A percentile compares a stretch with the other conserved stretches of the same genome.
phyloP scores from a whole-genome alignment of 768 basidiomycete genomes.

The Agaricus sinodeliciosus region DNA sequence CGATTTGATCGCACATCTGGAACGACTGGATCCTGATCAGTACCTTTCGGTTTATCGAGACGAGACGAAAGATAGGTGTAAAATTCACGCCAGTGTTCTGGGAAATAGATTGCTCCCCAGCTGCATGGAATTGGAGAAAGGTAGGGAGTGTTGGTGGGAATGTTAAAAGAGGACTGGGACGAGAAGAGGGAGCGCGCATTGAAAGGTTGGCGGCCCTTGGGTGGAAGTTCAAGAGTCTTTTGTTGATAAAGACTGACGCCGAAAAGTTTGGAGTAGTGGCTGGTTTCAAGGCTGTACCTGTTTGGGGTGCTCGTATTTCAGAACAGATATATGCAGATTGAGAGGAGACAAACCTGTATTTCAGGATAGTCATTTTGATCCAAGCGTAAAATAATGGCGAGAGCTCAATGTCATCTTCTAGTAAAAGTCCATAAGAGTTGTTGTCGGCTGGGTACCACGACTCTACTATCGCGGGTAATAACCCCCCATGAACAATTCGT shows the following conservation, averaged over 20 bases:
- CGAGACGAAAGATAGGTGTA: slow-evolving; percentile 70
- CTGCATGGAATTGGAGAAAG: slow-evolving; percentile 85
- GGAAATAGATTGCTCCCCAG: slow-evolving; percentile 91
- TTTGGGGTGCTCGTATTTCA: background rate
- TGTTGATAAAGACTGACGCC: slow-evolving; percentile 87
- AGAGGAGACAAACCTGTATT: slow-evolving; percentile 50
- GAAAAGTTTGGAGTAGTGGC: slow-evolving; percentile 46
- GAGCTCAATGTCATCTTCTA: slow-evolving; percentile 85
- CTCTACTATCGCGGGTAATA: slow-evolving; percentile 80
- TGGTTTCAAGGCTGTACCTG: slow-evolving; percentile 47
- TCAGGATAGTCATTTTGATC: slow-evolving; percentile 73
- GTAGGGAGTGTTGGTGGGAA: slow-evolving; percentile 57
- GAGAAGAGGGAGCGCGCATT: slow-evolving; percentile 57
- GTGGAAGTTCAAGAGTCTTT: slow-evolving; percentile 69
- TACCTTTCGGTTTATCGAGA: slow-evolving; percentile 42
- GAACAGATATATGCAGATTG: background rate
- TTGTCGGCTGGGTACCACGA: slow-evolving; percentile 80
- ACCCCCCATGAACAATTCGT: slow-evolving; percentile 71
- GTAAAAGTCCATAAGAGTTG: slow-evolving; percentile 69
- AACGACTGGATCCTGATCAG: slow-evolving; percentile 40
- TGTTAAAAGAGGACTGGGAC: slow-evolving; percentile 6
- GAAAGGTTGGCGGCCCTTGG: slow-evolving; percentile 61
- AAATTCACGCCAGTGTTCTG: slow-evolving; percentile 84
- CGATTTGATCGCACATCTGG: slow-evolving; percentile 72
- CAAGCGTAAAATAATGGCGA: slow-evolving; percentile 84